Percentiles rank a stretch among this genome's conserved stretches.
phyloP scores from a whole-genome alignment of 768 basidiomycete species.

The Tulasnella sp. region DNA sequence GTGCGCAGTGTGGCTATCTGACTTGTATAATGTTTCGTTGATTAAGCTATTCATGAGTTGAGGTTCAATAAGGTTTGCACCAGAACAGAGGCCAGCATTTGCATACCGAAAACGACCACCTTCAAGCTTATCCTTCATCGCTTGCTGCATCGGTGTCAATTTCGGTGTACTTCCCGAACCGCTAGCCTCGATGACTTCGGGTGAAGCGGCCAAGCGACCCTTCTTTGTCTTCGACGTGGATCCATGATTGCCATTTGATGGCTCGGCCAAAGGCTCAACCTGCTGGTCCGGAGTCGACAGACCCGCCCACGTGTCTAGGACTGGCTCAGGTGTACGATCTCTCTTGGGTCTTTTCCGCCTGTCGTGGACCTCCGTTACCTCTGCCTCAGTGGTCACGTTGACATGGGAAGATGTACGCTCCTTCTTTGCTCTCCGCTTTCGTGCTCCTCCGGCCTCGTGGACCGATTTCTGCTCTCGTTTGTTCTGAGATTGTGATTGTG shows the following conservation, averaged over 20 bases:
- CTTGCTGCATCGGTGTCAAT: conserved; percentile 64
- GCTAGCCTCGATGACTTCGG: background rate
- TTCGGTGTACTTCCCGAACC: background rate
- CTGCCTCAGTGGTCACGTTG: background rate
- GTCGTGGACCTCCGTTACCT: background rate
- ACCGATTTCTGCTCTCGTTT: background rate
- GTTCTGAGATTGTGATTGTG: background rate
- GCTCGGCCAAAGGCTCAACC: background rate
- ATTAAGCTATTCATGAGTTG: conserved; percentile 48
- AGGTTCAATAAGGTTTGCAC: background rate
- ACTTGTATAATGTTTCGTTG: conserved; percentile 89
- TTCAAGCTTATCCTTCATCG: conserved; percentile 68
- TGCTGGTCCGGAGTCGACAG: background rate
- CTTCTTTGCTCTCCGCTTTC: background rate
- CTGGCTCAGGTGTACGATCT: background rate
- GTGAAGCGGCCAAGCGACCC: background rate
- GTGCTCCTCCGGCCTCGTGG: background rate
- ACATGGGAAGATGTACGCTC: background rate
- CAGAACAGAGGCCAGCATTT: background rate
- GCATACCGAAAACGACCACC: conserved; percentile 80
- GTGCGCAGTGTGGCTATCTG: conserved; percentile 59
- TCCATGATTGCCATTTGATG: background rate
- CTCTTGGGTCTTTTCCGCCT: background rate
- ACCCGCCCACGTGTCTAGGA: background rate
- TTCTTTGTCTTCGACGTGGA: background rate